A percentile compares a stretch with the other conserved stretches of the same genome.
Evolutionary conservation across 208 protist species (phyloP).

Genomic region (Trypanosoma theileri): DNA sequence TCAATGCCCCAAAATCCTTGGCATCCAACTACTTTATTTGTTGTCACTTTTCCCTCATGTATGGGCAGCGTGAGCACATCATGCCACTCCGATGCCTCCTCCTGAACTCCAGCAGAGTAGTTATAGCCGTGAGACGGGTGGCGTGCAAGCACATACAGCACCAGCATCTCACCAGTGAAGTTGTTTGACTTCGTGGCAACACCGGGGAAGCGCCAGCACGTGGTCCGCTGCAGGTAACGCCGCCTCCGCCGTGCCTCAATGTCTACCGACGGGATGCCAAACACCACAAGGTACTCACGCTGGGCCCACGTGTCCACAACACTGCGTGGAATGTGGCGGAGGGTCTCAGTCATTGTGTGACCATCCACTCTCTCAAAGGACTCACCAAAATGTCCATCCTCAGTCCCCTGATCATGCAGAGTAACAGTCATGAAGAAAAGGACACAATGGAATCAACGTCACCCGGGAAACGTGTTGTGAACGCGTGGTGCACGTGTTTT

Average conservation of each 20-base stretch:
- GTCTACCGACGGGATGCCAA: slow-evolving; percentile 51
- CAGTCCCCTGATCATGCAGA: no score
- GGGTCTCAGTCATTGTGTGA: background rate
- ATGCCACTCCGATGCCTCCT: slow-evolving; percentile 39
- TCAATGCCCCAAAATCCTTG: slow-evolving; percentile 1
- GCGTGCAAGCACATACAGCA: slow-evolving; percentile 19
- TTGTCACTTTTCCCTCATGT: slow-evolving; percentile 26
- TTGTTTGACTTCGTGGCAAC: slow-evolving; percentile 35
- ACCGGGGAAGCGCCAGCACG: slow-evolving; percentile 41
- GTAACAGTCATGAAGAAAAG: no score
- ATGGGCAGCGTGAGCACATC: slow-evolving; percentile 38
- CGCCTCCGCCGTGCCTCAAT: slow-evolving; percentile 19
- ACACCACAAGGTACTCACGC: slow-evolving; percentile 29
- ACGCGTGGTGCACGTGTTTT: no score
- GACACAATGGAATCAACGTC: no score
- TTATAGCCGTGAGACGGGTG: slow-evolving; percentile 11
- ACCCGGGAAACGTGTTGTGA: no score
- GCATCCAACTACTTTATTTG: slow-evolving; percentile 7
- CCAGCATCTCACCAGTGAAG: slow-evolving; percentile 31
- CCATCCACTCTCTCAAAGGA: background rate
- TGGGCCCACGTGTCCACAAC: slow-evolving; percentile 1
- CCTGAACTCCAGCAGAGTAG: slow-evolving; percentile 29
- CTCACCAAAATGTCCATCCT: no score
- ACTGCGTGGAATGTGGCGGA: slow-evolving; percentile 9
- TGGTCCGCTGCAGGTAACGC: slow-evolving; percentile 40